Base-by-base conservation (phyloP, 768 basidiomycete species). In the Panaeolus papilionaceus region DNA sequence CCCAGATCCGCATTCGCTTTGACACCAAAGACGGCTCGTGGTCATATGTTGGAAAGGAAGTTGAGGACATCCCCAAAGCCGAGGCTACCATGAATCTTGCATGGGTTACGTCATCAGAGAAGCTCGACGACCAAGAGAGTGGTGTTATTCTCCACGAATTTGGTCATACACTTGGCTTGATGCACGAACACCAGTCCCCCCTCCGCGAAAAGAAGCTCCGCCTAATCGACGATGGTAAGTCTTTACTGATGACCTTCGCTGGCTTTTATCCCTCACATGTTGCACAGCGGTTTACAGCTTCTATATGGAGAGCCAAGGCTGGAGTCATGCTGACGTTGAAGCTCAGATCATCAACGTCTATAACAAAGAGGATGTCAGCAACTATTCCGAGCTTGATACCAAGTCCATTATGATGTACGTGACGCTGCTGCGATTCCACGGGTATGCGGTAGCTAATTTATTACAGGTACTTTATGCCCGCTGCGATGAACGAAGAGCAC, bases 121-220 rank as follows among this genome's bases (percentile, higher is more conserved):
- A 14, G 1, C 44, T 61, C 26, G 40, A 38, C n/a, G 62, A 40
- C 0, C 51, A 66, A 3, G 72, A 73, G 26, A 14, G 58, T 6
- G 72, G 72, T 37, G 67, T 68, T 14, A 71, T 73, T 40, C 61
- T 73, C 4, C 72, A 73, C 45, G 72, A 73, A 49, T 73, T 73
- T 44, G 72, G 72, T 1, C 72, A 71, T 62, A 64, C 67, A 14
- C 65, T 73, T 14, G 71, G 71, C 1, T 67, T 69, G n/a, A 38
- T 68, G 49, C 71, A 72, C 45, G 72, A 71, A 49, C 72, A 73
- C 45, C 72, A 73, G 45, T 68, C 65, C 39, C 68, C 72, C 20
- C 8, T 44, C 7, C 66, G 72, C 8, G 69, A 67, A 10, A 63
- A 69, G 33, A 70, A 67, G 51, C 61, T 73, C 12, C 62, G 45